phyloP scores from a whole-genome alignment of 192 early-diverging fungal genomes.

The Entomortierella chlamydospora region DNA sequence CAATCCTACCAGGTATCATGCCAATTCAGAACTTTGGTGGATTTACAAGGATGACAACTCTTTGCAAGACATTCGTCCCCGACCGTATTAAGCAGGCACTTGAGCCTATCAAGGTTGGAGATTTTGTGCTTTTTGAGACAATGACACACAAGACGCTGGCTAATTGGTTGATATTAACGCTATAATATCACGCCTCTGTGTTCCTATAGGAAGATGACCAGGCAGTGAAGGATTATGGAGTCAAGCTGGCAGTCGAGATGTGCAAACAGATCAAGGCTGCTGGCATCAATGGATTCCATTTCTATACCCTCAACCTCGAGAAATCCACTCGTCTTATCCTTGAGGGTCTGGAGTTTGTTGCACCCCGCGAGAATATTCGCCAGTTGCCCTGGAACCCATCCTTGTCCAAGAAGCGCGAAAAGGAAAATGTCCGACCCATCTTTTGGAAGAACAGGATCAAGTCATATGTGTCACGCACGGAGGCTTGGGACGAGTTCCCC shows the following conservation, averaged over 20 bases:
- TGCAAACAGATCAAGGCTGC: constrained; percentile 67
- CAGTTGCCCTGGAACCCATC: constrained; percentile 85
- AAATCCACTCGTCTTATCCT: constrained; percentile 85
- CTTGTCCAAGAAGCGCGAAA: constrained; percentile 75
- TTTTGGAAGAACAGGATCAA: constrained; percentile 97
- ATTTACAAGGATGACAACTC: constrained; percentile 87
- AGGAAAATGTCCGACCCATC: constrained; percentile 98
- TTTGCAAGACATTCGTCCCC: constrained; percentile 90
- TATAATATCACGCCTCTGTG: no score
- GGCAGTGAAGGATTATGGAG: constrained; percentile 95
- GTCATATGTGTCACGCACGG: constrained; percentile 91
- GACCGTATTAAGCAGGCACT: constrained; percentile 75
- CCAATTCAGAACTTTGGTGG: constrained; percentile 94
- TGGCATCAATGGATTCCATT: constrained; percentile 83
- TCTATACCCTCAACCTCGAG: constrained; percentile 97
- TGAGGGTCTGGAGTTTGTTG: constrained; percentile 75
- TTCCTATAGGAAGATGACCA: constrained; percentile 81
- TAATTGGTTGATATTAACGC: no score
- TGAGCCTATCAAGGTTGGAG: constrained; percentile 82
- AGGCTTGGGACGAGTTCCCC: constrained; percentile 94
- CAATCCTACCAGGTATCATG: constrained; percentile 93
- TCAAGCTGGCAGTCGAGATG: constrained; percentile 82
- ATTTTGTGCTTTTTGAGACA: background rate
- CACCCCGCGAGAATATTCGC: constrained; percentile 72
- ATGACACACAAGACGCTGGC: no score